Evolutionary conservation across 2,329 filamentous ascomycete species (phyloP), one percentile per base, ranked within the genome.

Genomic region (Fusarium buharicum): DNA sequence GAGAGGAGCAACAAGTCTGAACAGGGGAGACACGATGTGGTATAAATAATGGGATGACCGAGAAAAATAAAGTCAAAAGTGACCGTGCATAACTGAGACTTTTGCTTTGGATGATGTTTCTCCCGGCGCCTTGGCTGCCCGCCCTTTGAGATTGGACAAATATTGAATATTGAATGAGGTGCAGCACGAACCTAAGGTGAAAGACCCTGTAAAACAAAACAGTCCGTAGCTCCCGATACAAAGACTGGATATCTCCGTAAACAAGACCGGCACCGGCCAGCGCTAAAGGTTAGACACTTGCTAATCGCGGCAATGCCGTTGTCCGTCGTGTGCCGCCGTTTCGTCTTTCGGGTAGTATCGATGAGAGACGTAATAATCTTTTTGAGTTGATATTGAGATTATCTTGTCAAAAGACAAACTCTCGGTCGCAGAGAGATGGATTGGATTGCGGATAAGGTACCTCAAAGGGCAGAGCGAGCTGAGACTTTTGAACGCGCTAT

Each of bases 241-340:
- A 24, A 63, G 50, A 60, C 50, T 53, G 47, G 52, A 41, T 48
- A 59, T 47, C 34, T 59, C 56, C 31, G 56, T 59, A 66, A 49
- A 47, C 57, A 49, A 66, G 68, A 68, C 68, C 68, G 67, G 66
- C 66, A 61, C 51, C 52, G 44, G 40, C 59, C 52, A 65, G 64
- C 66, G 56, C 68, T 69, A 70, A 52, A 31, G 57, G 20, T 54
- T 51, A 63, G 59, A 46, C 45, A 61, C 51, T 47, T 59, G 43
- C 64, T 70, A 70, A 65, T 70, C 57, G 65, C 68, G 68, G 68
- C 55, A 67, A 59, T 66, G 64, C 66, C 68, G 68, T 69, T 65
- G 66, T 69, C 55, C 55, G 68, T 56, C 56, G 33, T 58, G 61
- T 58, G 61, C 55, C 61, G 64, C 68, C 59, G 67, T 63, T 50